These are phyloP conservation scores for Mycena crocata DNA, from an alignment of 768 basidiomycete genomes.

Conservation along the genomic window DNA sequence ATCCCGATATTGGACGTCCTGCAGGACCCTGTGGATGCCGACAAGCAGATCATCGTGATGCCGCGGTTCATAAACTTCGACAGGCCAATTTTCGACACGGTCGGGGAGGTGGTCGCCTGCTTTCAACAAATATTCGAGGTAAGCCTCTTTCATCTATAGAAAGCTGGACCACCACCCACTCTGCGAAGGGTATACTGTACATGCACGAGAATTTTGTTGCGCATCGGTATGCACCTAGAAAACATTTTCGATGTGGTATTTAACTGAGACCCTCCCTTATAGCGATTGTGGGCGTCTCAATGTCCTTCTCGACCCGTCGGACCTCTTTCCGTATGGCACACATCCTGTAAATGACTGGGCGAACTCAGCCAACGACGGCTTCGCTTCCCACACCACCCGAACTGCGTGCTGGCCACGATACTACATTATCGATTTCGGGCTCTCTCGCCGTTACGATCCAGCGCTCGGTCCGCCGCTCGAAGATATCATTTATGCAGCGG, in stretches of 20 bases:
- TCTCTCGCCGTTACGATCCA: conserved; percentile 7
- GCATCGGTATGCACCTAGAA: conserved; percentile 2
- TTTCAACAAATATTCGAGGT: conserved; percentile 16
- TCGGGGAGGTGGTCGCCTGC: conserved; percentile 8
- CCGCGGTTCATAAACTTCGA: background rate
- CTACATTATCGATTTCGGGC: background rate
- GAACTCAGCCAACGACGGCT: background rate
- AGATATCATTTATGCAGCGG: background rate
- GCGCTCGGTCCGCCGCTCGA: background rate
- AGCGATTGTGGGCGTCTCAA: background rate
- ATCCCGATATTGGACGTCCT: conserved; percentile 11
- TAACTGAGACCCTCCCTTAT: too few species aligned
- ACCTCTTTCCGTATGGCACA: background rate
- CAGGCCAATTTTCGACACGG: conserved; percentile 1
- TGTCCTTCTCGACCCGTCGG: conserved; percentile 7
- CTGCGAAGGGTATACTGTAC: conserved; percentile 1
- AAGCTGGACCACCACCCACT: background rate
- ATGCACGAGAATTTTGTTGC: conserved; percentile 19
- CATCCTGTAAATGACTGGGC: background rate
- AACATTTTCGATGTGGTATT: background rate
- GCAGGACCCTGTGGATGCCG: conserved; percentile 3
- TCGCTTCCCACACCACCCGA: background rate
- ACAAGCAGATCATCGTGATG: conserved; percentile 16
- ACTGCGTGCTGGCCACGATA: conserved; percentile 9
- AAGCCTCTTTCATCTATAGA: background rate